Evolutionary conservation across 2,329 filamentous ascomycete genomes (phyloP).

Genomic region (Fusarium secorum): DNA sequence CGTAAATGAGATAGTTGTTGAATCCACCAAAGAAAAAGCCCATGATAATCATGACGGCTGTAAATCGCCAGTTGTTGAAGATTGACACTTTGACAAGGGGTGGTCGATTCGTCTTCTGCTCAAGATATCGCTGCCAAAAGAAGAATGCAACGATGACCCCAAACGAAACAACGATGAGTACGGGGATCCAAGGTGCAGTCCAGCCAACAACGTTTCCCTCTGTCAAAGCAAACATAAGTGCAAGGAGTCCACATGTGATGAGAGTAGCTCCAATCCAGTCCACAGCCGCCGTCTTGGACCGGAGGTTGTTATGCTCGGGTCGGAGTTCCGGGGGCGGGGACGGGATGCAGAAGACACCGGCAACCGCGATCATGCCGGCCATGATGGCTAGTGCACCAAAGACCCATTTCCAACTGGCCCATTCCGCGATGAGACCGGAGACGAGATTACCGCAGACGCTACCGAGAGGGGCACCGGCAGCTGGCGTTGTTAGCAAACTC

Average conservation of each 20-base stretch:
- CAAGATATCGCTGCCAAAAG: constrained; percentile 64
- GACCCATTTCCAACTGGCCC: constrained; percentile 71
- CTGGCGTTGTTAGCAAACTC: constrained; percentile 40
- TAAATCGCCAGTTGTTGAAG: constrained; percentile 67
- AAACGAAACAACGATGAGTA: constrained; percentile 65
- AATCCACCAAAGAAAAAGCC: constrained; percentile 72
- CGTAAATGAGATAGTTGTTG: constrained; percentile 72
- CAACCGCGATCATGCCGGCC: constrained; percentile 62
- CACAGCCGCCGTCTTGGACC: constrained; percentile 55
- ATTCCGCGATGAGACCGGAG: constrained; percentile 69
- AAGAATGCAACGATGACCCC: constrained; percentile 64
- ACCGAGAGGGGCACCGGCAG: constrained; percentile 70
- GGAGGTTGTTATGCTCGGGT: constrained; percentile 35
- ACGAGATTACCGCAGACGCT: constrained; percentile 71
- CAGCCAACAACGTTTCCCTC: constrained; percentile 76
- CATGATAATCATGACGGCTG: constrained; percentile 71
- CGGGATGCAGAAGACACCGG: constrained; percentile 68
- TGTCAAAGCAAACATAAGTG: constrained; percentile 71
- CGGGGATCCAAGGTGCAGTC: constrained; percentile 67
- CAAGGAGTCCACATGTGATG: constrained; percentile 68
- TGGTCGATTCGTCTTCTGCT: constrained; percentile 45
- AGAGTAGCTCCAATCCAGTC: constrained; percentile 73
- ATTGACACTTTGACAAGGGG: constrained; percentile 74
- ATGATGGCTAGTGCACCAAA: constrained; percentile 71
- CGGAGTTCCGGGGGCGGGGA: constrained; percentile 50